Conservation (phyloP, 352 stramenopile species). For the Phytophthora sp. region DNA sequence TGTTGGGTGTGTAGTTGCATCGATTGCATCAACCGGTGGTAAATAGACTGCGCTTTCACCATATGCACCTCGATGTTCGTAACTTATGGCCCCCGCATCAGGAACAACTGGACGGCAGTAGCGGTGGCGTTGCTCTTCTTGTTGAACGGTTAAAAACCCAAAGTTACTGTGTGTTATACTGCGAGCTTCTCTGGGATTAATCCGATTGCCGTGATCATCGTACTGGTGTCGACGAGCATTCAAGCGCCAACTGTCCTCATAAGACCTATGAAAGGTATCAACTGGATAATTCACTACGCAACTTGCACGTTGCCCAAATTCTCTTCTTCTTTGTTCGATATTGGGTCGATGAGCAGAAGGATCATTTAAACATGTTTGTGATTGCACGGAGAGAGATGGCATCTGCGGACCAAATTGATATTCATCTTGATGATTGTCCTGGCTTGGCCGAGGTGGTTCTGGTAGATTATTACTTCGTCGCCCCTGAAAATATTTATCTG, state of each 20-base stretch:
- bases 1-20: too few species aligned
- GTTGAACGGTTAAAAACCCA: too few species aligned
- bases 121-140: too few species aligned
- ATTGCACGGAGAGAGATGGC: not conserved
- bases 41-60: too few species aligned
- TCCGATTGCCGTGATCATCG: not conserved
- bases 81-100: too few species aligned
- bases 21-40: too few species aligned
- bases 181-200: not conserved
- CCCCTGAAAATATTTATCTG: not conserved
- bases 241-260: not conserved
- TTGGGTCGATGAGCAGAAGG: not conserved
- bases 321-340: not conserved
- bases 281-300: not conserved
- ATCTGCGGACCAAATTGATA: not conserved
- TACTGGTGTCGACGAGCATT: not conserved
- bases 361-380: not conserved
- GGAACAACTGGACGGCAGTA: too few species aligned
- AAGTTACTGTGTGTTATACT: too few species aligned
- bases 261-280: not conserved
- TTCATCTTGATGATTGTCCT: not conserved
- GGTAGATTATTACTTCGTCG: not conserved
- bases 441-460: not conserved
- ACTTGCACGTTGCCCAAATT: not conserved
- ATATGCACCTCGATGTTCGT: too few species aligned